phyloP scores from a whole-genome alignment of 2,329 filamentous ascomycete genomes.

The Fusarium hainanense region DNA sequence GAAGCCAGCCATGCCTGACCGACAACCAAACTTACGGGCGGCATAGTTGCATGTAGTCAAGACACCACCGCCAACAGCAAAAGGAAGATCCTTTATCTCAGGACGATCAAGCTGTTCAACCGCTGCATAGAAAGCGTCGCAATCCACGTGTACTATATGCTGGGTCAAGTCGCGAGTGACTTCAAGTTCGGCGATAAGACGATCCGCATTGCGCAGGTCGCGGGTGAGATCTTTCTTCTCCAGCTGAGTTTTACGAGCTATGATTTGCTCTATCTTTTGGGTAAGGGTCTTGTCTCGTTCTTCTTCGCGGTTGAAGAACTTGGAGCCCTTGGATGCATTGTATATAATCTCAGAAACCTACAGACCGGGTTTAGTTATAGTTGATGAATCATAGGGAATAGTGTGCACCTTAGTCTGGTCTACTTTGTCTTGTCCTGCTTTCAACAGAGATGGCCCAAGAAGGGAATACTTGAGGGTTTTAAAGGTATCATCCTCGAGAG shows the following conservation, averaged over 20 bases:
- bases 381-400: background rate
- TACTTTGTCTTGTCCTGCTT: constrained; percentile 92
- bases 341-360: constrained; percentile 95
- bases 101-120: constrained; percentile 88
- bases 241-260: constrained; percentile 78
- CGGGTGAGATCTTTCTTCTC: constrained; percentile 79
- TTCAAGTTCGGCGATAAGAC: constrained; percentile 84
- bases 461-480: constrained; percentile 87
- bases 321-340: constrained; percentile 94
- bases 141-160: constrained; percentile 90
- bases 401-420: constrained; percentile 81
- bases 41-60: constrained; percentile 83
- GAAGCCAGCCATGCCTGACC: constrained; percentile 95
- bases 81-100: constrained; percentile 86
- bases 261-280: constrained; percentile 83
- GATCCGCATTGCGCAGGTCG: constrained; percentile 81
- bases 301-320: constrained; percentile 95
- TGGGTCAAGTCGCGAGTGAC: constrained; percentile 83
- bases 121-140: constrained; percentile 96
- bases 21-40: constrained; percentile 88
- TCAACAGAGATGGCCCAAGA: constrained; percentile 89
- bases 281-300: constrained; percentile 83
- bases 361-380: constrained; percentile 45
- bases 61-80: constrained; percentile 83
- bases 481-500: constrained; percentile 15